Base-by-base conservation (phyloP, 163 green algal species). In the Scenedesmus sp. region DNA sequence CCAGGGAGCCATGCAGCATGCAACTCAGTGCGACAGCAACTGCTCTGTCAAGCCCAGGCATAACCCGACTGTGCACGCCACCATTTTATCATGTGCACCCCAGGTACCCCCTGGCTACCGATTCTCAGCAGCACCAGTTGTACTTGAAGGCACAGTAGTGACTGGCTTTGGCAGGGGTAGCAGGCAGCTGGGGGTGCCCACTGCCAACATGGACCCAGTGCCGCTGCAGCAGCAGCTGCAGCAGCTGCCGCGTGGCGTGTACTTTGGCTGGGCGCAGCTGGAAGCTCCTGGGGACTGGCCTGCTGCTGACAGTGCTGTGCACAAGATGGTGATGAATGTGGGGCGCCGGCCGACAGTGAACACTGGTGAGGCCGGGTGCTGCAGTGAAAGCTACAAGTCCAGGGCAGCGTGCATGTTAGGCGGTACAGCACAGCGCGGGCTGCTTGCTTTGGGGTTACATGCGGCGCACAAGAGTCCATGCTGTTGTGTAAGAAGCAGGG, bases 241-340 rank as follows among this genome's bases (percentile, higher is more conserved):
- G 12, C 57, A 73, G 84, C 74, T 90, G 64, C 34, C 52, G 83
- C 98, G 91, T 9, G 97, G 97, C 2, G 97, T 99, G 2, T 99
- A 99, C 94, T 99, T 99, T 95, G 97, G 97, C 15, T 98, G 95
- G 95, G 97, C 96, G 2, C 91, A 93, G 91, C 91, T 98, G 55
- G 86, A 96, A 0, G 91, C 92, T 4, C 91, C 90, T 0, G 62
- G 56, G 12, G 95, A 88, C 18, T 91, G 92, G 60, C 90, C 93
- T 3, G 86, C 81, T 12, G 90, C 81, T 0, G 96, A 98, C 87
- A 59, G 82, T 5, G 88, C 66, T 0, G 96, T 98, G 83, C 95
- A 97, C 94, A 97, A 96, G 92, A 97, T 97, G 94, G 97, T 99
- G 4, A 96, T 99, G 94, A 99, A 99, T 93, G 94, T 99, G 3